Percentiles rank a stretch among this genome's conserved stretches.
Evolutionary conservation across 2,329 filamentous ascomycete genomes (phyloP).

Genomic region (Fusarium gaditjirri): DNA sequence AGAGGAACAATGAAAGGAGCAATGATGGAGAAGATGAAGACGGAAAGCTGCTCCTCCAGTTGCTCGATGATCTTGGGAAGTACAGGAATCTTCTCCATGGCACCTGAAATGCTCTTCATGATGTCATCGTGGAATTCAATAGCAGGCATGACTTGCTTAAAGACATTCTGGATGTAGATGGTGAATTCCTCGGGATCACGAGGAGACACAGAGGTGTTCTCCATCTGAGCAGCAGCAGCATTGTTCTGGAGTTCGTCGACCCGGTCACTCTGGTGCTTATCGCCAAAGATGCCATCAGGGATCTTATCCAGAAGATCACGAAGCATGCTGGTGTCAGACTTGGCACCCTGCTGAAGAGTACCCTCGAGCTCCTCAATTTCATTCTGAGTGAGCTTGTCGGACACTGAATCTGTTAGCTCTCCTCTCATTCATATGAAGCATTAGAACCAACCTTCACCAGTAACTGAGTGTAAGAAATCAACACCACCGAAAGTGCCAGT

Average conservation of each 20-base stretch:
- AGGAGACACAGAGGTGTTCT: slow-evolving; percentile 78
- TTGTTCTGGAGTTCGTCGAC: slow-evolving; percentile 84
- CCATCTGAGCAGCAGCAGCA: slow-evolving; percentile 78
- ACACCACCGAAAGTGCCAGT: slow-evolving; percentile 96
- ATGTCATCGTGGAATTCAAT: slow-evolving; percentile 92
- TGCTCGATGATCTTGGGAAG: slow-evolving; percentile 87
- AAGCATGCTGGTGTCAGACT: slow-evolving; percentile 77
- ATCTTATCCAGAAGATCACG: slow-evolving; percentile 85
- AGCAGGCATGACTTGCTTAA: slow-evolving; percentile 85
- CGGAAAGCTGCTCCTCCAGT: slow-evolving; percentile 84
- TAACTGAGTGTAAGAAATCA: slow-evolving; percentile 91
- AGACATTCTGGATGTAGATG: slow-evolving; percentile 76
- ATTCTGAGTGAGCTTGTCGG: slow-evolving; percentile 90
- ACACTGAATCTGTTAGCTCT: slow-evolving; percentile 61
- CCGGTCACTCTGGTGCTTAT: slow-evolving; percentile 77
- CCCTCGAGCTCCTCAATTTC: slow-evolving; percentile 90
- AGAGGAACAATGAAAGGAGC: slow-evolving; percentile 89
- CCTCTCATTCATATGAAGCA: background rate
- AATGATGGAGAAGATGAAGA: slow-evolving; percentile 92
- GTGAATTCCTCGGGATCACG: slow-evolving; percentile 87
- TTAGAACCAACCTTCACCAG: slow-evolving; percentile 64
- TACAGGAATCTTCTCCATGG: slow-evolving; percentile 86
- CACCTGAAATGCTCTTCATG: slow-evolving; percentile 79
- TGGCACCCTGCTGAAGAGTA: slow-evolving; percentile 74
- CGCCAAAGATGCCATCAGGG: slow-evolving; percentile 81